Evolutionary conservation across 2,329 filamentous ascomycete genomes (phyloP).

Genomic region (Intubia oerlemansii): DNA sequence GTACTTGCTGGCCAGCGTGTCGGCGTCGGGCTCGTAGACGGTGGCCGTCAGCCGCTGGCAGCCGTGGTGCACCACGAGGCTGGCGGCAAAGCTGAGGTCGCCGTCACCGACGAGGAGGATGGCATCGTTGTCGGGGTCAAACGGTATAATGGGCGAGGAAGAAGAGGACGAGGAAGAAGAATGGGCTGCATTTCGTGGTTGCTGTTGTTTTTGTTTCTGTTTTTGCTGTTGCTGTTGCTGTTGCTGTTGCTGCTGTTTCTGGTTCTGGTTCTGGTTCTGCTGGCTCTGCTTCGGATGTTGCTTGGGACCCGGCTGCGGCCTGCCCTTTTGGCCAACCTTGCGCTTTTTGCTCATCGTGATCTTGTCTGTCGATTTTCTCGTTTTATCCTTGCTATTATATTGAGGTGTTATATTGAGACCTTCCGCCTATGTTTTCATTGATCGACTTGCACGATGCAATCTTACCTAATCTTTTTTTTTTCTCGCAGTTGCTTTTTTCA

Average conservation of each 20-base stretch:
- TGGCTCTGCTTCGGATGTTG: neutral
- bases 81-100: conserved; percentile 58
- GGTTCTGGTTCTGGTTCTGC: conserved; percentile 4
- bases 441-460: too few species aligned
- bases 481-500: too few species aligned
- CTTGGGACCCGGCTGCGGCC: conserved; percentile 1
- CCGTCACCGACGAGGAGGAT: conserved; percentile 65
- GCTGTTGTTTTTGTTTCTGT: neutral
- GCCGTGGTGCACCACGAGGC: conserved; percentile 41
- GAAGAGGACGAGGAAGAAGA: conserved; percentile 6
- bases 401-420: too few species aligned
- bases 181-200: too few species aligned
- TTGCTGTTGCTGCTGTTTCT: conserved; percentile 2
- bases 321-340: conserved; percentile 1
- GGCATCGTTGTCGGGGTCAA: conserved; percentile 39
- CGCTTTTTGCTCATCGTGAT: conserved; percentile 3
- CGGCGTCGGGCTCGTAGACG: conserved; percentile 35
- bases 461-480: too few species aligned
- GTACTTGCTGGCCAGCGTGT: conserved; percentile 48
- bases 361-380: too few species aligned
- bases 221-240: neutral
- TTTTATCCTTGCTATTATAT: too few species aligned
- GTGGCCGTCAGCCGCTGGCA: conserved; percentile 49
- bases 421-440: too few species aligned
- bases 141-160: conserved; percentile 41